A percentile compares a stretch with the other conserved stretches of the same genome.
Evolutionary conservation across 495 filamentous ascomycete genomes (phyloP).

Genomic region (Penicillium steckii): DNA sequence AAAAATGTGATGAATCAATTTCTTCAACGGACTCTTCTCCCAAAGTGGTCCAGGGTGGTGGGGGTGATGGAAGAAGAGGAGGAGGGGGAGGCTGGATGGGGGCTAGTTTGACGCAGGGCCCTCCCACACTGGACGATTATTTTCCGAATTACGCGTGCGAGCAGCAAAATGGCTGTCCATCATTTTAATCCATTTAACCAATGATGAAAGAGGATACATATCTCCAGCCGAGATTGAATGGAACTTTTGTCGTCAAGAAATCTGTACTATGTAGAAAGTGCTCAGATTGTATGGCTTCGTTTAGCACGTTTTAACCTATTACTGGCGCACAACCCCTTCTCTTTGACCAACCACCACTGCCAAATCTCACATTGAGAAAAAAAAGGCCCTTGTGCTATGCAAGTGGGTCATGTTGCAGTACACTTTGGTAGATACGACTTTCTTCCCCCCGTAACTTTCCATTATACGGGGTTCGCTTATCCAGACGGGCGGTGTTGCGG

Average conservation of each 20-base stretch:
- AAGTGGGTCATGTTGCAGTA: constrained; percentile 20
- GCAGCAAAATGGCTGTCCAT: neutral
- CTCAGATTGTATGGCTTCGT: too few species aligned
- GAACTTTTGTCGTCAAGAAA: too few species aligned
- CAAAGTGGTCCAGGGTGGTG: neutral
- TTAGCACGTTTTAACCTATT: too few species aligned
- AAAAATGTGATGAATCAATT: constrained; percentile 16
- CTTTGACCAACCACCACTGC: too few species aligned
- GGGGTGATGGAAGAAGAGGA: neutral
- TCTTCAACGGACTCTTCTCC: neutral
- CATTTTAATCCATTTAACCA: too few species aligned
- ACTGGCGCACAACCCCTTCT: too few species aligned
- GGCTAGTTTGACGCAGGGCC: neutral
- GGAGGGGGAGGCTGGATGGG: neutral
- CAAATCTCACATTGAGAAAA: too few species aligned
- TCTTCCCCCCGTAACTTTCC: constrained; percentile 25
- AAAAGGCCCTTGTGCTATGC: neutral
- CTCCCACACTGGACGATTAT: constrained; percentile 1
- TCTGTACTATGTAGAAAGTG: too few species aligned
- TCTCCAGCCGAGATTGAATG: too few species aligned
- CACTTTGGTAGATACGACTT: constrained; percentile 1
- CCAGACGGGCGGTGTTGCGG: constrained; percentile 17
- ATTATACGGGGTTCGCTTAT: constrained; percentile 23
- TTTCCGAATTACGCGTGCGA: neutral
- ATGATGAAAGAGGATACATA: too few species aligned